A percentile compares a stretch with the other conserved stretches of the same genome.
These are phyloP conservation scores for Penicillium cosmopolitanum DNA, from an alignment of 495 filamentous ascomycete genomes.

Conservation along the genomic window DNA sequence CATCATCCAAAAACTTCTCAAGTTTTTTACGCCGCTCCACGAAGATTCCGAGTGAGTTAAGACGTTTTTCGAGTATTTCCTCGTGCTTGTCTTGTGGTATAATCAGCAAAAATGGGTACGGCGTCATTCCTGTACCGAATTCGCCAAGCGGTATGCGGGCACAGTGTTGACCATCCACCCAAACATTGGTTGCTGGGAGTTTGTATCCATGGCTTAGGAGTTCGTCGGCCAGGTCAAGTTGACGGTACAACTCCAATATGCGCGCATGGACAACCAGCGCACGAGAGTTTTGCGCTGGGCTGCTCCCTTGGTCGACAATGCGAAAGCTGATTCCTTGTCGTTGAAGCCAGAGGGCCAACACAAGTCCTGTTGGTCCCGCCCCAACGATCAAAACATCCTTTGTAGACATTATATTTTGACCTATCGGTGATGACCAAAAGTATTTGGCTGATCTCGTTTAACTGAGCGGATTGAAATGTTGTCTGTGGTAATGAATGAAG, in stretches of 20 bases:
- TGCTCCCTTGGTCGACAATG: conserved; percentile 39
- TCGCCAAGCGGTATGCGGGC: conserved; percentile 29
- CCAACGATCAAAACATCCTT: conserved; percentile 45
- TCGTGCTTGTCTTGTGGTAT: conserved; percentile 43
- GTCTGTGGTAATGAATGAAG: too few species aligned
- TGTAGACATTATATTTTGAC: conserved; percentile 17
- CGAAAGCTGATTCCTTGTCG: conserved; percentile 36
- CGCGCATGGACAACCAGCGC: conserved; percentile 46
- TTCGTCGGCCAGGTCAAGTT: conserved; percentile 41
- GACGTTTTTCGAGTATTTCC: conserved; percentile 34
- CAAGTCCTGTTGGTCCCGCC: conserved; percentile 47
- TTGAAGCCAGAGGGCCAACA: conserved; percentile 44
- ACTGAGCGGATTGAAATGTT: neutral
- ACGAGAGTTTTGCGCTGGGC: conserved; percentile 35
- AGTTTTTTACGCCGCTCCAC: conserved; percentile 37
- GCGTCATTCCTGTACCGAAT: conserved; percentile 34
- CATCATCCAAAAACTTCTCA: conserved; percentile 30
- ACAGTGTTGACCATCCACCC: conserved; percentile 30
- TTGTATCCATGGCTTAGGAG: conserved; percentile 36
- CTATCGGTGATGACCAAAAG: neutral
- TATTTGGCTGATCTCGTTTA: neutral
- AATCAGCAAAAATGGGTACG: conserved; percentile 39
- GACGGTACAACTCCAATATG: conserved; percentile 46
- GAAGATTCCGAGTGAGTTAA: conserved; percentile 34
- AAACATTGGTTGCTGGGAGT: conserved; percentile 40